Evolutionary conservation across 768 basidiomycete genomes (phyloP).

Genomic region (Podaxis rugospora): DNA sequence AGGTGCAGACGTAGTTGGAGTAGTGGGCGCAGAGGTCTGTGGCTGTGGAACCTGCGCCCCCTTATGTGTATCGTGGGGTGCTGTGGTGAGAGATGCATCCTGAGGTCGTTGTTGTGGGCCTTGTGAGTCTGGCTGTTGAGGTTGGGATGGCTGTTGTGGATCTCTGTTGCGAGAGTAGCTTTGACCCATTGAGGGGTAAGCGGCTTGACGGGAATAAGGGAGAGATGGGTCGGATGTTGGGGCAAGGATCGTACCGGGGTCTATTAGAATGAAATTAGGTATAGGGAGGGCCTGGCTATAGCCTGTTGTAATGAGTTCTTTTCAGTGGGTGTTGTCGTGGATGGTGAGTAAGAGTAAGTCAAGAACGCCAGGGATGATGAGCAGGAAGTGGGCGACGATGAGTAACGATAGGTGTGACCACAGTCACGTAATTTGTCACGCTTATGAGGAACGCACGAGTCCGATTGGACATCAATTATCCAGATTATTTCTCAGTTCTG

Average conservation of each 20-base stretch:
- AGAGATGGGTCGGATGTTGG: not conserved
- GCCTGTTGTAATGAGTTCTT: no score
- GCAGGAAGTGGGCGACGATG: not conserved
- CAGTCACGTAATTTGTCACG: not conserved
- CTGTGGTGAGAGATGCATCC: not conserved
- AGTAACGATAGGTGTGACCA: not conserved
- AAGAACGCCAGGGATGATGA: not conserved
- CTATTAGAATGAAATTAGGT: not conserved
- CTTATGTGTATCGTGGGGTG: not conserved
- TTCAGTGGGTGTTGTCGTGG: not conserved
- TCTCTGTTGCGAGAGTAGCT: slow-evolving; percentile 12
- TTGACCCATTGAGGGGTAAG: slow-evolving; percentile 16
- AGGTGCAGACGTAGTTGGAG: not conserved
- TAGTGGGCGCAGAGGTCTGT: not conserved
- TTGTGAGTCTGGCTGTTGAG: not conserved
- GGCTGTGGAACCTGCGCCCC: not conserved
- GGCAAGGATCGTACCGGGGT: not conserved
- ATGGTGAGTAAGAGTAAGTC: not conserved
- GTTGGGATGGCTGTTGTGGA: not conserved
- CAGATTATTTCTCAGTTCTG: no score
- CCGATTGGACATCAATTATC: no score
- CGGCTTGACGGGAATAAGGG: not conserved
- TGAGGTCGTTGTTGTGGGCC: not conserved
- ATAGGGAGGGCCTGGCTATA: not conserved
- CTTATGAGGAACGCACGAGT: not conserved